These are phyloP conservation scores for Athelia psychrophila DNA, from an alignment of 1,284 basidiomycete genomes.

Conservation along the genomic window DNA sequence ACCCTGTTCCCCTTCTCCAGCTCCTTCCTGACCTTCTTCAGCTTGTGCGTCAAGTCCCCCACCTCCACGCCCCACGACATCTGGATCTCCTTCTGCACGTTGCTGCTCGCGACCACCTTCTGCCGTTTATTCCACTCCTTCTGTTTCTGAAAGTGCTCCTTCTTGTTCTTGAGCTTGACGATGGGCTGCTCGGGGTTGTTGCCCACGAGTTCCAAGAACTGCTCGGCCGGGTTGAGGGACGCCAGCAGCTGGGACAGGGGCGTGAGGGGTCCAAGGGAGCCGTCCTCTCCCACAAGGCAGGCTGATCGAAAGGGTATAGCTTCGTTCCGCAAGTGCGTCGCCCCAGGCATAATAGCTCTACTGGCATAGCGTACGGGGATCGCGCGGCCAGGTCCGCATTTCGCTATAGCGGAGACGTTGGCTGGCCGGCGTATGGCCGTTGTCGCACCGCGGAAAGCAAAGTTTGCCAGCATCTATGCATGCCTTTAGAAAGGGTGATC, in stretches of 20 bases:
- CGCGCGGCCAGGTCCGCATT: neutral
- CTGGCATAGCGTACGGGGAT: neutral
- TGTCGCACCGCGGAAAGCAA: neutral
- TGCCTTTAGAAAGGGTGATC: no score
- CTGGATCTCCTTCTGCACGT: constrained; percentile 67
- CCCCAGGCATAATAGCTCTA: neutral
- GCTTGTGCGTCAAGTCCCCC: constrained; percentile 66
- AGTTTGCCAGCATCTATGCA: neutral
- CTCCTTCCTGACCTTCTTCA: constrained; percentile 56
- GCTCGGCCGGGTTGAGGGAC: constrained; percentile 33
- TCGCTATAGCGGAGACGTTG: neutral
- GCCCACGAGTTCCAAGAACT: constrained; percentile 51
- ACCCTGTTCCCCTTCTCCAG: constrained; percentile 61
- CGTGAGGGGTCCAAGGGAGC: constrained; percentile 33
- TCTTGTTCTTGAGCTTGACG: constrained; percentile 47
- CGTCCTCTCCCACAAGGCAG: constrained; percentile 48
- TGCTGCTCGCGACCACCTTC: constrained; percentile 29
- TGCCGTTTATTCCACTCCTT: constrained; percentile 33
- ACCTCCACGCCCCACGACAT: constrained; percentile 64
- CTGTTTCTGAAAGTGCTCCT: constrained; percentile 29
- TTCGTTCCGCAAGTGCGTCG: constrained; percentile 12
- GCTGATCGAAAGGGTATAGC: constrained; percentile 39
- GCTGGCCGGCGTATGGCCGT: neutral
- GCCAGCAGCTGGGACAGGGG: constrained; percentile 37
- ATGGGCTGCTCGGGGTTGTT: constrained; percentile 39